These are phyloP conservation scores for Zychaea mexicana DNA, from an alignment of 371 early-diverging fungal species.

Conservation along the genomic window DNA sequence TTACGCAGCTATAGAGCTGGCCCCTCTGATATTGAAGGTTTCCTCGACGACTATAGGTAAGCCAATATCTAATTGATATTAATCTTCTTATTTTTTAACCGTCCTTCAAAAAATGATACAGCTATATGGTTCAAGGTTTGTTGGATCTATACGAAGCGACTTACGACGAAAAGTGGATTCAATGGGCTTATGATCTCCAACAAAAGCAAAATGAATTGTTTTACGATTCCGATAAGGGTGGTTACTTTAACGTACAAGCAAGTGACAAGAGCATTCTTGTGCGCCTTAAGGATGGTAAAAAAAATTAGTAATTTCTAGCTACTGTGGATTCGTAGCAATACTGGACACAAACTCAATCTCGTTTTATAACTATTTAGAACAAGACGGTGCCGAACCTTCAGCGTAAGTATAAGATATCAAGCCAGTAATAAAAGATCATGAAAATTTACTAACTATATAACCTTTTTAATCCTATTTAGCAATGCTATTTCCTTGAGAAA, in stretches of 20 bases:
- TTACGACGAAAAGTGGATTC: constrained; percentile 55
- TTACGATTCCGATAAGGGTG: constrained; percentile 56
- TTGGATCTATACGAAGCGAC: constrained; percentile 62
- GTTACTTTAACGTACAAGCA: constrained; percentile 52
- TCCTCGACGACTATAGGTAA: constrained; percentile 67
- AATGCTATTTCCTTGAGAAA: constrained; percentile 50
- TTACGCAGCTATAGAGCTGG: constrained; percentile 54
- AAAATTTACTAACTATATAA: no score
- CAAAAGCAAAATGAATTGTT: constrained; percentile 57
- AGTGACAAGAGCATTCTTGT: constrained; percentile 49
- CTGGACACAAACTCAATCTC: no score
- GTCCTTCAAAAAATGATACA: no score
- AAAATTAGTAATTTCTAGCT: no score
- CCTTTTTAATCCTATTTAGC: no score
- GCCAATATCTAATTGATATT: background rate
- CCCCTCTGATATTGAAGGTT: constrained; percentile 54
- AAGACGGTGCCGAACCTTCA: constrained; percentile 72
- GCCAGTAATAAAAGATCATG: background rate
- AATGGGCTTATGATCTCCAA: constrained; percentile 63
- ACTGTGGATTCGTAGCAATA: background rate
- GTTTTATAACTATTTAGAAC: constrained; percentile 33
- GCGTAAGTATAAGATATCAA: constrained; percentile 29
- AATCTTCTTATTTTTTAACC: no score
- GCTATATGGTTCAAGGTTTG: constrained; percentile 48
- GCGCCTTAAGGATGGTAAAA: constrained; percentile 61